Conservation (phyloP, 495 filamentous ascomycete species). For the Trichoderma reesei region DNA sequence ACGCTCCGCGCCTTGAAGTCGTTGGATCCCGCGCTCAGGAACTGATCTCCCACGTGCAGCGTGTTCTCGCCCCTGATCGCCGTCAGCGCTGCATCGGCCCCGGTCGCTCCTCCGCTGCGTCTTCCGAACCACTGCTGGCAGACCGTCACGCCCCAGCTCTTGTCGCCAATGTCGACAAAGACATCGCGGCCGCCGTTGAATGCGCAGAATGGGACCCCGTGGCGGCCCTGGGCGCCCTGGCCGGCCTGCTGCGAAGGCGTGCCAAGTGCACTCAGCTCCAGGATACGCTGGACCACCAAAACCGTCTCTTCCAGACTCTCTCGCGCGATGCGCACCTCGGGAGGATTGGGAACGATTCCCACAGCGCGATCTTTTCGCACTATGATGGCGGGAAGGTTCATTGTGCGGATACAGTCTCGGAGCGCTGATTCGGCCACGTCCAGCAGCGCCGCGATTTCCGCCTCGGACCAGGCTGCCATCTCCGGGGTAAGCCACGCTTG, state of each 20-base stretch:
- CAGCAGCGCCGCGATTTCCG: conserved; percentile 66
- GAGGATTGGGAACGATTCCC: conserved; percentile 62
- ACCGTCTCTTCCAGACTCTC: conserved; percentile 96
- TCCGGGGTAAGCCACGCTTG: conserved; percentile 73
- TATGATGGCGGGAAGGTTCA: conserved; percentile 66
- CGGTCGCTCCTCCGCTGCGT: conserved; percentile 13
- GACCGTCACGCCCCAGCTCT: conserved; percentile 84
- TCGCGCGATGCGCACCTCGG: conserved; percentile 58
- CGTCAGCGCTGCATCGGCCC: conserved; percentile 10
- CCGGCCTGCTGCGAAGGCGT: background rate
- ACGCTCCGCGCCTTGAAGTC: conserved; percentile 78
- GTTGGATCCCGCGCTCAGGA: conserved; percentile 88
- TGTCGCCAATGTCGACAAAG: conserved; percentile 98
- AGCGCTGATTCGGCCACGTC: conserved; percentile 80
- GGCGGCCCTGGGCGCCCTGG: conserved; percentile 20
- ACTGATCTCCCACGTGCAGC: conserved; percentile 90
- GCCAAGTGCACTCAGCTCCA: conserved; percentile 57
- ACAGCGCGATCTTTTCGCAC: conserved; percentile 90
- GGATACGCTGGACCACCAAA: conserved; percentile 79
- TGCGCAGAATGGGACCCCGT: conserved; percentile 81
- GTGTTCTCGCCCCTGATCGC: conserved; percentile 45
- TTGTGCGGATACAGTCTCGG: conserved; percentile 62
- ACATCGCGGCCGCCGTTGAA: conserved; percentile 97
- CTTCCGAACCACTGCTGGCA: conserved; percentile 82
- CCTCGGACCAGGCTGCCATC: conserved; percentile 77